phyloP scores from a whole-genome alignment of 2,329 filamentous ascomycete genomes.

The Alternaria brassicicola region DNA sequence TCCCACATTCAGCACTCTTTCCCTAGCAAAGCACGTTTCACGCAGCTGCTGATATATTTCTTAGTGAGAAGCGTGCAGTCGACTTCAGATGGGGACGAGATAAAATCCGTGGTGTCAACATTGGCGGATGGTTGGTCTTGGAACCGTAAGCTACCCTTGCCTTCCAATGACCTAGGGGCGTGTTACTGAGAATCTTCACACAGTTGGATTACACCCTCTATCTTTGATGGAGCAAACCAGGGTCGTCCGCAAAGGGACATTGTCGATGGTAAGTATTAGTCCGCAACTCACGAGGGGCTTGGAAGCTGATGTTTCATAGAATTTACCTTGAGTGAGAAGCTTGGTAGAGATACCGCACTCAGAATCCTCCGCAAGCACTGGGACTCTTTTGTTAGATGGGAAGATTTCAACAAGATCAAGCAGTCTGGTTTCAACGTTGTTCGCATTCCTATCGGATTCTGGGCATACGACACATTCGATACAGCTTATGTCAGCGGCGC shows the following conservation, averaged over 20 bases:
- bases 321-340: slow-evolving; percentile 57
- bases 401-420: slow-evolving; percentile 63
- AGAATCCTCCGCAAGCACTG: slow-evolving; percentile 57
- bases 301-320: slow-evolving; percentile 38
- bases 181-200: neutral
- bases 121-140: slow-evolving; percentile 59
- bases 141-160: slow-evolving; percentile 45
- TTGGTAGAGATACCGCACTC: slow-evolving; percentile 56
- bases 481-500: slow-evolving; percentile 60
- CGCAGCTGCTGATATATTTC: slow-evolving; percentile 17
- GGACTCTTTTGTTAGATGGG: slow-evolving; percentile 57
- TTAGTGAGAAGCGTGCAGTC: slow-evolving; percentile 43
- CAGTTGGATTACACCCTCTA: slow-evolving; percentile 63
- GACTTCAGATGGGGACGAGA: slow-evolving; percentile 57
- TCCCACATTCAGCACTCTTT: neutral
- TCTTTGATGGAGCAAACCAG: slow-evolving; percentile 52
- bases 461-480: slow-evolving; percentile 61
- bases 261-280: slow-evolving; percentile 45
- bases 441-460: slow-evolving; percentile 64
- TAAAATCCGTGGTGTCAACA: slow-evolving; percentile 59
- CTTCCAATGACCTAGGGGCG: neutral
- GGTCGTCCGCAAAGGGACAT: slow-evolving; percentile 42
- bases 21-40: neutral
- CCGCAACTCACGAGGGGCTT: neutral
- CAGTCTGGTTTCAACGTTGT: slow-evolving; percentile 64